Evolutionary conservation across 805 yeast genomes (phyloP), one percentile per base, ranked within the genome.

Genomic region (Peterozyma toletana): DNA sequence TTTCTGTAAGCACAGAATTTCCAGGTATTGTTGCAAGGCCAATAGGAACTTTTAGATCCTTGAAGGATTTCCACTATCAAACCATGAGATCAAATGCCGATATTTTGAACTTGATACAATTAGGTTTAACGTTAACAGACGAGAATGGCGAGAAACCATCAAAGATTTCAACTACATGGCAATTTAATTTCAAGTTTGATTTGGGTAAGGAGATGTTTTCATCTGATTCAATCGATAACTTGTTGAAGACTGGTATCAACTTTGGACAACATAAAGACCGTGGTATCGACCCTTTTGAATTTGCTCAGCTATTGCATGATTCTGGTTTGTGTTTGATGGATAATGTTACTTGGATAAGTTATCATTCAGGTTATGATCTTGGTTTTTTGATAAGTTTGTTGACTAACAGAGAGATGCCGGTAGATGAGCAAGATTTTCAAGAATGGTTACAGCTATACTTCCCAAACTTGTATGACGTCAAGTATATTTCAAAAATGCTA

Each of bases 21-120:
- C 96, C 96, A 0, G 99, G 99, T 0, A 86, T 95, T 17, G 83
- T 91, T 27, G 96, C 96, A 2, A 77, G 99, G 54, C 99, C 99
- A 13, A 86, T 93, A 48, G 99, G 99, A 15, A 79, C 86, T 15
- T 93, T 93, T 64, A 79, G 87, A 54, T 80, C 93, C 2, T 86
- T 93, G 13, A 74, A 84, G 18, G 98, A 93, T 61, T 93, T 89
- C 63, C 98, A 93, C 62, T 93, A 91, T 59, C 99, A 93, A 63
- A 91, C 98, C 0, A 74, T 93, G 64, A 75, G 99, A 57, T 73
- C 95, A 9, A 93, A 93, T 60, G 86, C 93, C 3, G 99, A 93
- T 62, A 70, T 93, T 44, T 65, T 90, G 52, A 82, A 83, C 53
- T 77, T 93, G 46, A 82, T 93, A 44, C 99, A 93, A 63, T 74